These are phyloP conservation scores for Exophiala alcalophila DNA, from an alignment of 2,329 filamentous ascomycete species.

Conservation along the genomic window DNA sequence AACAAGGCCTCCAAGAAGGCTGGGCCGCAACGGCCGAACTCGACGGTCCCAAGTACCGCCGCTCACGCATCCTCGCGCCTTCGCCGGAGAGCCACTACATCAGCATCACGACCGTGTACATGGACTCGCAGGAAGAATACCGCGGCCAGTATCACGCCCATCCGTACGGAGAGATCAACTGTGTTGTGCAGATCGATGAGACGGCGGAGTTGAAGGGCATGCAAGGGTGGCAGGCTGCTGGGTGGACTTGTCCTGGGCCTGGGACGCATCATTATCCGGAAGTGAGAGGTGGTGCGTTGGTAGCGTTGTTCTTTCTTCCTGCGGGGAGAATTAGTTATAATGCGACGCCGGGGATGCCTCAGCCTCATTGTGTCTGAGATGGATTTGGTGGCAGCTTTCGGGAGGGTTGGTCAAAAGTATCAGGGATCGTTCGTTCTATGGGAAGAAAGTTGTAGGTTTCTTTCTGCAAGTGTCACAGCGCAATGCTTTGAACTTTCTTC, in stretches of 20 bases:
- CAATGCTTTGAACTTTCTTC: too few relatives aligned
- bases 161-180: constrained; percentile 57
- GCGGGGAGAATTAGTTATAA: constrained; percentile 48
- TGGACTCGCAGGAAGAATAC: constrained; percentile 51
- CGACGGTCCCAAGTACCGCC: constrained; percentile 48
- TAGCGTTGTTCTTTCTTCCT: constrained; percentile 56
- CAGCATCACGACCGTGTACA: constrained; percentile 58
- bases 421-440: too few relatives aligned
- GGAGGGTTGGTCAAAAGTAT: too few relatives aligned
- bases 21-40: constrained; percentile 48
- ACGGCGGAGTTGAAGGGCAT: constrained; percentile 54
- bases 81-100: constrained; percentile 50
- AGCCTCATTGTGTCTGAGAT: too few relatives aligned
- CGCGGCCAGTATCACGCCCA: constrained; percentile 54
- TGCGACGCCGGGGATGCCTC: constrained; percentile 24
- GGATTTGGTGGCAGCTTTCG: too few relatives aligned
- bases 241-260: constrained; percentile 55
- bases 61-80: constrained; percentile 48
- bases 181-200: constrained; percentile 51
- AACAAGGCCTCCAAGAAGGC: constrained; percentile 43
- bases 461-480: too few relatives aligned
- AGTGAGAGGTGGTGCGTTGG: constrained; percentile 49
- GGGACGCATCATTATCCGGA: constrained; percentile 59
- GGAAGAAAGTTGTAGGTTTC: too few relatives aligned
- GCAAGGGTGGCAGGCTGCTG: constrained; percentile 55